Evolutionary conservation across 2,329 filamentous ascomycete genomes (phyloP).

Genomic region (Penicillium sp.): DNA sequence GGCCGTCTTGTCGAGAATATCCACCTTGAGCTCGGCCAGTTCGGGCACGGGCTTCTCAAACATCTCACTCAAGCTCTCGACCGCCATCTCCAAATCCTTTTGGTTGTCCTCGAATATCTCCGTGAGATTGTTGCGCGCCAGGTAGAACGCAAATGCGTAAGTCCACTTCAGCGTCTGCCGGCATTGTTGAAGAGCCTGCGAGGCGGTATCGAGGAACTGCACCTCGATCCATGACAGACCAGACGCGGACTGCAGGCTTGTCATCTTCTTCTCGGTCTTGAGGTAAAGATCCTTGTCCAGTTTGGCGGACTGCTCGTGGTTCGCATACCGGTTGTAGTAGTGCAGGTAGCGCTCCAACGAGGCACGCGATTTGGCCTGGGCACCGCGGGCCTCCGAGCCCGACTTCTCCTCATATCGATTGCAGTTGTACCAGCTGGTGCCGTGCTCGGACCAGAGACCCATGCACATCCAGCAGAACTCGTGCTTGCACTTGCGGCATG

Average conservation of each 20-base stretch:
- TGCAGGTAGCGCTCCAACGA: conserved; percentile 95
- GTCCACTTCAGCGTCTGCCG: conserved; percentile 99
- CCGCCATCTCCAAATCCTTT: conserved; percentile 94
- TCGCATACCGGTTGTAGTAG: conserved; percentile 98
- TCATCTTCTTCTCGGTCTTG: conserved; percentile 99
- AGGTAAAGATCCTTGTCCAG: conserved; percentile 93
- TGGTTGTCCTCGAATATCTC: conserved; percentile 99
- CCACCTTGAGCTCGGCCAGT: conserved; percentile 82
- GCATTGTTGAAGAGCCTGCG: conserved; percentile 90
- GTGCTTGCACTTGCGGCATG: conserved; percentile 90
- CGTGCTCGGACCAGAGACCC: conserved; percentile 97
- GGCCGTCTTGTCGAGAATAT: conserved; percentile 97
- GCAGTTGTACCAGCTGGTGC: conserved; percentile 99
- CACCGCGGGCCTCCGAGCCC: conserved; percentile 83
- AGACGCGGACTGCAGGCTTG: conserved; percentile 86
- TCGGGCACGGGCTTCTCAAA: conserved; percentile 96
- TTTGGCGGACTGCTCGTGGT: conserved; percentile 96
- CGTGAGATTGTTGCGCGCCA: conserved; percentile 92
- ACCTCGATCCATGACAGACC: conserved; percentile 99
- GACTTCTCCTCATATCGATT: conserved; percentile 97
- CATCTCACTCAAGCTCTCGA: conserved; percentile 97
- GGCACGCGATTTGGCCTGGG: conserved; percentile 85
- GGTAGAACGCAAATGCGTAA: conserved; percentile 96
- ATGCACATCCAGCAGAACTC: conserved; percentile 99
- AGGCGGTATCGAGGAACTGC: conserved; percentile 91